Conservation (phyloP, 768 basidiomycete genomes). For the Termitomyces titanicus region DNA sequence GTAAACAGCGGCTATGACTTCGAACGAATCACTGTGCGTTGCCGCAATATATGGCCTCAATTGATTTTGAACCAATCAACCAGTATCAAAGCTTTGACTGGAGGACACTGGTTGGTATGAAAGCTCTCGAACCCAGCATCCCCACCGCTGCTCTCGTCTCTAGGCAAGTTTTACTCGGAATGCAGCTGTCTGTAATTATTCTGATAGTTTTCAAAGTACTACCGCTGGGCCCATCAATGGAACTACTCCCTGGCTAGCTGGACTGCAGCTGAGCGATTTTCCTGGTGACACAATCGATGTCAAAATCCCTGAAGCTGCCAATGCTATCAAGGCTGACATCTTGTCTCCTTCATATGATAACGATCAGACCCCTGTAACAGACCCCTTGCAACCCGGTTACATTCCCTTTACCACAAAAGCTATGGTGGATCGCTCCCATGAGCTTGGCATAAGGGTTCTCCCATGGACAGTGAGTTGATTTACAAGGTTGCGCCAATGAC, state of each 20-base stretch:
- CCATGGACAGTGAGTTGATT: conserved; percentile 65
- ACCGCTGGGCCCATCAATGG: conserved; percentile 35
- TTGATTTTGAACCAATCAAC: not conserved
- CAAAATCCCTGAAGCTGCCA: conserved; percentile 67
- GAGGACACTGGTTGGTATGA: conserved; percentile 72
- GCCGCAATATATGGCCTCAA: not conserved
- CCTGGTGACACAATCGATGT: conserved; percentile 54
- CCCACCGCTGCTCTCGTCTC: conserved; percentile 63
- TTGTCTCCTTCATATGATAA: conserved; percentile 57
- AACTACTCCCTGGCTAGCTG: conserved; percentile 66
- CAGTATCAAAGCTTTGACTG: conserved; percentile 85
- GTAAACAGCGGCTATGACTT: conserved; percentile 53
- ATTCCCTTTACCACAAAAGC: conserved; percentile 58
- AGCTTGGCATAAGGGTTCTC: conserved; percentile 57
- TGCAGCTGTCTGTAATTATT: not conserved
- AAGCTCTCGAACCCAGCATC: conserved; percentile 54
- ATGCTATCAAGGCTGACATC: conserved; percentile 59
- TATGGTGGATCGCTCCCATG: conserved; percentile 68
- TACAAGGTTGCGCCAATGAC: not conserved
- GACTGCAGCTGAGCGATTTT: conserved; percentile 59
- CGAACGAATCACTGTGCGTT: conserved; percentile 56
- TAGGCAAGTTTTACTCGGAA: conserved; percentile 36
- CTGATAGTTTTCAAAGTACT: conserved; percentile 30
- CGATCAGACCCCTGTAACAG: conserved; percentile 32
- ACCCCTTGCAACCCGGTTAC: conserved; percentile 41